Evolutionary conservation across 1,284 basidiomycete species (phyloP).

Genomic region (Boletus mariae): DNA sequence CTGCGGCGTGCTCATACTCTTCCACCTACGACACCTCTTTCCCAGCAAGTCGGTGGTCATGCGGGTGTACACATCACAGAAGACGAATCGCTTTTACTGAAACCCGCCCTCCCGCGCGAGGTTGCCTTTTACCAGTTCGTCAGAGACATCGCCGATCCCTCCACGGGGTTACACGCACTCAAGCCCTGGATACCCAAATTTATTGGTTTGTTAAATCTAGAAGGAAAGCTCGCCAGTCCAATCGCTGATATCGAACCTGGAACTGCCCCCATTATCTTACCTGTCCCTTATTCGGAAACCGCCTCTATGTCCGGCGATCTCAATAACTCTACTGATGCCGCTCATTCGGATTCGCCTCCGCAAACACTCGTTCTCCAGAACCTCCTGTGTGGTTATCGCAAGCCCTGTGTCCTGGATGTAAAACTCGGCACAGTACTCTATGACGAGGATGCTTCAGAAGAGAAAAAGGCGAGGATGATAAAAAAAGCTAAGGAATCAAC

Average conservation of each 20-base stretch:
- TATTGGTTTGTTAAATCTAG: constrained; percentile 72
- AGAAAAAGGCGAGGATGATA: constrained; percentile 80
- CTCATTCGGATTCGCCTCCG: constrained; percentile 17
- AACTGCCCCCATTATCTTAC: constrained; percentile 31
- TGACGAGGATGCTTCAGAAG: constrained; percentile 63
- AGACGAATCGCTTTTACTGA: constrained; percentile 81
- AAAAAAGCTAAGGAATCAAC: constrained; percentile 72
- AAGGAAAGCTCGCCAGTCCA: constrained; percentile 46
- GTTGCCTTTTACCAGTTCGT: constrained; percentile 77
- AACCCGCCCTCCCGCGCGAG: constrained; percentile 73
- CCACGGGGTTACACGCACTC: constrained; percentile 30
- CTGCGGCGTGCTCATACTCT: constrained; percentile 17
- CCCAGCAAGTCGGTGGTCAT: constrained; percentile 86
- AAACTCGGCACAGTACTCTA: constrained; percentile 89
- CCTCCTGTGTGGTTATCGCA: constrained; percentile 65
- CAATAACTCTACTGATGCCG: neutral
- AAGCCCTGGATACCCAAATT: constrained; percentile 67
- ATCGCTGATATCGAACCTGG: neutral
- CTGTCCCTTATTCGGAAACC: neutral
- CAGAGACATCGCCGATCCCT: constrained; percentile 31
- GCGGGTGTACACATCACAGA: constrained; percentile 70
- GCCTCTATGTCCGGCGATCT: neutral
- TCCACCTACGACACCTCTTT: constrained; percentile 23
- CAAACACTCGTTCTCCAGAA: constrained; percentile 87
- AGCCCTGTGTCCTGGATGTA: constrained; percentile 86